Percentiles rank a stretch among this genome's conserved stretches.
These are phyloP conservation scores for Phaeophleospora eucalypticola DNA, from an alignment of 2,329 filamentous ascomycete species.

Conservation along the genomic window DNA sequence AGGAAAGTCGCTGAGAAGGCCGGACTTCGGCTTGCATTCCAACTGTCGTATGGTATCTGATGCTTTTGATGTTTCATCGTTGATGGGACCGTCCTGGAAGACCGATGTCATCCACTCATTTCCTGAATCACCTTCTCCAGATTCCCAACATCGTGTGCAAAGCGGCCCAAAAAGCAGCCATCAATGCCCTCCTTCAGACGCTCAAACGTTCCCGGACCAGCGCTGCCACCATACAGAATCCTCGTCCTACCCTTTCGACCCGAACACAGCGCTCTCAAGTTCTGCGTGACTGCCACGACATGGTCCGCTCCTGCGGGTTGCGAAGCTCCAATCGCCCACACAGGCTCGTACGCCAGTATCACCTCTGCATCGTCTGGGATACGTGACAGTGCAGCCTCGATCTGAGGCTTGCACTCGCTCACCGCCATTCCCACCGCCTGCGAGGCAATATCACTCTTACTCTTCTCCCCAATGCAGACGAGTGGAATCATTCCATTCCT, in stretches of 20 bases:
- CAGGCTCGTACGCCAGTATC: conserved; percentile 79
- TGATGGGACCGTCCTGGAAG: too few relatives aligned
- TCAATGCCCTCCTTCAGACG: conserved; percentile 67
- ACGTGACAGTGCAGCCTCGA: conserved; percentile 59
- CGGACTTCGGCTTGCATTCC: not conserved
- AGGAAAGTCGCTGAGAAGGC: not conserved
- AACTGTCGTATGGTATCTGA: too few relatives aligned
- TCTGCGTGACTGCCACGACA: conserved; percentile 65
- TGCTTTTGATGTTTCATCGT: too few relatives aligned
- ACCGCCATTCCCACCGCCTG: conserved; percentile 57
- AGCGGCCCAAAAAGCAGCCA: conserved; percentile 75
- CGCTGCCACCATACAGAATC: conserved; percentile 78
- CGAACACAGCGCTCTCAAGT: conserved; percentile 55
- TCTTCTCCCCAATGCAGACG: conserved; percentile 74
- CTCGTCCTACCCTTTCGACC: conserved; percentile 56
- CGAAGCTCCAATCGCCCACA: conserved; percentile 79
- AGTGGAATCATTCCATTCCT: conserved; percentile 70
- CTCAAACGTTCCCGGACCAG: conserved; percentile 71
- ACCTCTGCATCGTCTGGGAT: conserved; percentile 63
- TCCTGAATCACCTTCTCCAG: conserved; percentile 70
- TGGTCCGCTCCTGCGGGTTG: conserved; percentile 69
- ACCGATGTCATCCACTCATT: conserved; percentile 41
- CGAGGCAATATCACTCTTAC: conserved; percentile 39
- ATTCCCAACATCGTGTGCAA: conserved; percentile 70
- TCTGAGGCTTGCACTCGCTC: conserved; percentile 61